Evolutionary conservation across 169 alveolate species (phyloP), one percentile per base, ranked within the genome.

Genomic region (Plasmodium coatneyi): DNA sequence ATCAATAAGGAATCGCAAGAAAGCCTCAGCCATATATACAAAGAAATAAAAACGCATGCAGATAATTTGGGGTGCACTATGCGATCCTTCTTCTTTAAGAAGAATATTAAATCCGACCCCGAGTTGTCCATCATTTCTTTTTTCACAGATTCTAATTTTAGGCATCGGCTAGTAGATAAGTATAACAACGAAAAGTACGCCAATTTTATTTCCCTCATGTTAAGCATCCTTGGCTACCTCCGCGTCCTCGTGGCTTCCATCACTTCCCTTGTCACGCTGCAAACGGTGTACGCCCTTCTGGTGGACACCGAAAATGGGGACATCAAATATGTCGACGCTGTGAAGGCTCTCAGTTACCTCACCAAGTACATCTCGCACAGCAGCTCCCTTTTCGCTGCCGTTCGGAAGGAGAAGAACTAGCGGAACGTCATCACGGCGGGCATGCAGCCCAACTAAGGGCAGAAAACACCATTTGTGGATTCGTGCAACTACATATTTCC

Each of bases 121-220:
- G 49, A 36, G 25, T 36, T 70, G 43, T 43, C 66, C 19, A 49
- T 32, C 34, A 82, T 49, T 16, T 46, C 34, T 39, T 41, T 72
- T 52, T 72, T 84, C 22, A 30, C 79, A 72, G 39, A 76, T 46
- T 32, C 34, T 46, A 25, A 2, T 9, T 84, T 72, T 84, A 84
- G 84, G 56, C 39, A 39, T 30, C 5, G 0, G 5, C 14, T 84
- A 32, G 25, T 39, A 39, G 70, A 84, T 49, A 43, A 49, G 56
- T 84, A 84, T 54, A 22, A 4, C n/a, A 54, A 25, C 5, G 10
- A 25, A 5, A 6, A 32, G 56, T 32, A 84, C 39, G 2, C 46
- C 34, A 46, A 84, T n/a, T 72, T 72, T 74, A 49, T 84, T 22
- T 43, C 39, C n/a, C 84, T 84, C 28, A 19, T 84, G 76, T 19